These are phyloP conservation scores for Oryza punctata DNA, from an alignment of 176 grass and related monocot species.

Conservation along the genomic window DNA sequence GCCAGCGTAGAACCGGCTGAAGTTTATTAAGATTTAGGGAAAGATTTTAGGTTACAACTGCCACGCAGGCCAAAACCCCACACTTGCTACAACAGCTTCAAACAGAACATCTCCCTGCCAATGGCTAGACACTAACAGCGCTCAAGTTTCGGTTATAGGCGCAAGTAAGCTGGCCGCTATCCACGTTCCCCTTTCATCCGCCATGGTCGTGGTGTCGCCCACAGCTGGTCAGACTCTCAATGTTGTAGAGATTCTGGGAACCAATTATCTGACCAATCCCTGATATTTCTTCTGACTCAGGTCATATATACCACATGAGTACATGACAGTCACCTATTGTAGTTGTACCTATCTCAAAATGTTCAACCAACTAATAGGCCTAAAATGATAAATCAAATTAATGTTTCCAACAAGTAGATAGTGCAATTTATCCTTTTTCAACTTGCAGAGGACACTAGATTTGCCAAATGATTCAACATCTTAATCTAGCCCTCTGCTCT, in stretches of 20 bases:
- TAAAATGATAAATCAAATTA: background rate
- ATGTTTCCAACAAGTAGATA: slow-evolving; percentile 12
- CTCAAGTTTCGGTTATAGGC: too few relatives aligned
- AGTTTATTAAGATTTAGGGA: too few relatives aligned
- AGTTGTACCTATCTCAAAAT: slow-evolving; percentile 18
- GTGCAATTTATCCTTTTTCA: slow-evolving; percentile 26
- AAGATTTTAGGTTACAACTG: too few relatives aligned
- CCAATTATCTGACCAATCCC: background rate
- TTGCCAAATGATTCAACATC: background rate
- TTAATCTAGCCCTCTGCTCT: background rate
- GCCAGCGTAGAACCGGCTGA: too few relatives aligned
- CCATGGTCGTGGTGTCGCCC: too few relatives aligned
- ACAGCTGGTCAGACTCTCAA: too few relatives aligned
- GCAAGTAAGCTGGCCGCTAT: too few relatives aligned
- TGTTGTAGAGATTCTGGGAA: background rate
- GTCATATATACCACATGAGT: background rate
- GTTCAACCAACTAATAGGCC: slow-evolving; percentile 3
- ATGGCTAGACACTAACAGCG: too few relatives aligned
- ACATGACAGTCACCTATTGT: background rate
- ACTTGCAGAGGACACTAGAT: background rate
- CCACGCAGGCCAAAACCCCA: too few relatives aligned
- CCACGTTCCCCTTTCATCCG: too few relatives aligned
- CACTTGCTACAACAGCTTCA: too few relatives aligned
- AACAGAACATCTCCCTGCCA: too few relatives aligned
- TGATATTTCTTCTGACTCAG: background rate